These are phyloP conservation scores for Aspergillus intermedius DNA, from an alignment of 2,329 filamentous ascomycete genomes.

Conservation along the genomic window DNA sequence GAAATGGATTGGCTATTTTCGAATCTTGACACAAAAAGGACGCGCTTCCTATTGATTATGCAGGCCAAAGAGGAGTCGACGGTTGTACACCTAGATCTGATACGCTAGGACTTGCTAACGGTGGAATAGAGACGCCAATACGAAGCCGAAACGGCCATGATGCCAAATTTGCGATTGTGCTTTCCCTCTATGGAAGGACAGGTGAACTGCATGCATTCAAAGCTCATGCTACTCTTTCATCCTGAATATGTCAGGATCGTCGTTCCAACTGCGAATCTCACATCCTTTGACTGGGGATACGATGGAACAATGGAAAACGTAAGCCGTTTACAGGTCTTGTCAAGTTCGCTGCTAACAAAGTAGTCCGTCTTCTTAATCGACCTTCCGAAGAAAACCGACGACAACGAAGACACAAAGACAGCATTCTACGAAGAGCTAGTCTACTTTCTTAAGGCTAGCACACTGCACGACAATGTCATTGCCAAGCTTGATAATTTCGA, in stretches of 20 bases:
- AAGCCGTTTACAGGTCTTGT: slow-evolving; percentile 16
- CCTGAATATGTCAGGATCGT: slow-evolving; percentile 67
- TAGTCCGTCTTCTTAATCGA: slow-evolving; percentile 87
- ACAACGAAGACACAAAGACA: slow-evolving; percentile 29
- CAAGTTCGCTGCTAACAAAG: slow-evolving; percentile 7
- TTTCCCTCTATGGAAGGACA: slow-evolving; percentile 74
- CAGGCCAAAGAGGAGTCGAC: slow-evolving; percentile 48
- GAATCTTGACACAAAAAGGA: slow-evolving; percentile 58
- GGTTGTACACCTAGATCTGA: slow-evolving; percentile 2
- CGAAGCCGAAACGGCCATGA: slow-evolving; percentile 33
- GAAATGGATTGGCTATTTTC: slow-evolving; percentile 71
- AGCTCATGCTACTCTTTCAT: slow-evolving; percentile 84
- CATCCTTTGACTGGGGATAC: slow-evolving; percentile 85
- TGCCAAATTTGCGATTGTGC: slow-evolving; percentile 57
- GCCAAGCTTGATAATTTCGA: slow-evolving; percentile 71
- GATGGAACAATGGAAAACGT: slow-evolving; percentile 75
- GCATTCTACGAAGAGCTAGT: slow-evolving; percentile 64
- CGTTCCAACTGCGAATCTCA: slow-evolving; percentile 80
- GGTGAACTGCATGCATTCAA: slow-evolving; percentile 81
- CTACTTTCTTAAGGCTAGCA: slow-evolving; percentile 63
- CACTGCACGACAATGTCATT: slow-evolving; percentile 58
- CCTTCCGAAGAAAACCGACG: slow-evolving; percentile 52
- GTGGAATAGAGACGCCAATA: slow-evolving; percentile 32
- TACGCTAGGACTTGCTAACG: background rate
- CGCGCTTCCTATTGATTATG: slow-evolving; percentile 60